Conservation (phyloP, 371 early-diverging fungal genomes). For the Massospora cicadina region DNA sequence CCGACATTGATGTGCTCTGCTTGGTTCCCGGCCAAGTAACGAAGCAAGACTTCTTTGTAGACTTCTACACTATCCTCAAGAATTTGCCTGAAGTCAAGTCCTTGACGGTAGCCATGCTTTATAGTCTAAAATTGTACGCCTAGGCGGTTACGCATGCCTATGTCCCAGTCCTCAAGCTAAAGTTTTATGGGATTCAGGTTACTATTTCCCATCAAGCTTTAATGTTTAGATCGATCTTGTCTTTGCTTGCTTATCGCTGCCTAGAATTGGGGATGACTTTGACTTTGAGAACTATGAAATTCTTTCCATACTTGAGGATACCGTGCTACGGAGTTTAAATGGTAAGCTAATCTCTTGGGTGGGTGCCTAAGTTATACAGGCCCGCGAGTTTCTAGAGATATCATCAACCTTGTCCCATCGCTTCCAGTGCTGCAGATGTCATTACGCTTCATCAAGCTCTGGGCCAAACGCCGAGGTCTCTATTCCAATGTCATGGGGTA, state of each 20-base stretch:
- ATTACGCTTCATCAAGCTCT: constrained; percentile 91
- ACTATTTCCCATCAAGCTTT: no score
- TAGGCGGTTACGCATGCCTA: constrained; percentile 84
- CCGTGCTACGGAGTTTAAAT: constrained; percentile 86
- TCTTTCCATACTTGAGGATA: constrained; percentile 82
- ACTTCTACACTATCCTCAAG: constrained; percentile 76
- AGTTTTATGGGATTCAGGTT: constrained; percentile 61
- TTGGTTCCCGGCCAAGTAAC: constrained; percentile 87
- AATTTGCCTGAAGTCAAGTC: constrained; percentile 68
- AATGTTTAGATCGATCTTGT: constrained; percentile 72
- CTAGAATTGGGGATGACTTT: constrained; percentile 67
- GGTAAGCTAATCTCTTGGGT: constrained; percentile 23
- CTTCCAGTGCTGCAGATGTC: constrained; percentile 78
- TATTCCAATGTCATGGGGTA: constrained; percentile 98
- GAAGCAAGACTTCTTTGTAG: constrained; percentile 89
- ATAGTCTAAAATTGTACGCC: no score
- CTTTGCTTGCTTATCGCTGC: constrained; percentile 70
- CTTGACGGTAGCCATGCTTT: not conserved
- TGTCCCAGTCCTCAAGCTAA: constrained; percentile 96
- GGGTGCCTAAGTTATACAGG: constrained; percentile 21
- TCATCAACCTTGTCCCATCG: constrained; percentile 89
- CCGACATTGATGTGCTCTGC: constrained; percentile 99
- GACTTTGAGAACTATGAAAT: constrained; percentile 74
- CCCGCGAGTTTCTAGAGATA: constrained; percentile 95
- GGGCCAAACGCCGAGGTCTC: constrained; percentile 91